Conservation (phyloP, 495 filamentous ascomycete genomes). For the Emericellopsis terricola region DNA sequence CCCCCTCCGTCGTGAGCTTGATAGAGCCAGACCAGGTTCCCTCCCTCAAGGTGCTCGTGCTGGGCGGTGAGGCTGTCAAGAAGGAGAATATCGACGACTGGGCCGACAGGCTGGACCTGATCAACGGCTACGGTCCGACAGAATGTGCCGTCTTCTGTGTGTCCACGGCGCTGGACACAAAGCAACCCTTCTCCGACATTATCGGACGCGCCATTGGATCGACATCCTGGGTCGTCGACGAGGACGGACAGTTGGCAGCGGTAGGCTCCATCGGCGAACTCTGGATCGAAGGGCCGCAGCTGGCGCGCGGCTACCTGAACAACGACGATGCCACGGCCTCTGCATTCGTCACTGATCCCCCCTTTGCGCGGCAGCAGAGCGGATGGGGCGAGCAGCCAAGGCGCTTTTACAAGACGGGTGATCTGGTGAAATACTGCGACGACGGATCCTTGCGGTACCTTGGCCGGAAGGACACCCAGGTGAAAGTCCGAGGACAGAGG, state of each 20-base stretch:
- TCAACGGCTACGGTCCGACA: conserved; percentile 23
- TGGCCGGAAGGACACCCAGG: conserved; percentile 43
- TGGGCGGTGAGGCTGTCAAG: conserved; percentile 36
- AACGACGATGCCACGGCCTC: conserved; percentile 21
- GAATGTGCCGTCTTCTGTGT: no score
- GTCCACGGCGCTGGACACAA: no score
- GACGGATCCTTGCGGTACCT: conserved; percentile 39
- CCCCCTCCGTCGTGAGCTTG: conserved; percentile 6
- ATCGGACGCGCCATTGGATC: no score
- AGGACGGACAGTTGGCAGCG: conserved; percentile 33
- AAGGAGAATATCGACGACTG: conserved; percentile 32
- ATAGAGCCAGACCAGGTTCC: conserved; percentile 13
- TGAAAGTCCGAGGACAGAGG: conserved; percentile 47
- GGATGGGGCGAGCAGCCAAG: no score
- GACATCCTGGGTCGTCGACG: conserved; percentile 46
- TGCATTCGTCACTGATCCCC: conserved; percentile 22
- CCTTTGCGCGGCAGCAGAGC: no score
- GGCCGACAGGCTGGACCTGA: conserved; percentile 25
- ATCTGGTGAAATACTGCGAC: conserved; percentile 39
- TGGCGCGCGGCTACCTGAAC: conserved; percentile 31
- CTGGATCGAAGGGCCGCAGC: conserved; percentile 36
- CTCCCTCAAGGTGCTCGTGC: conserved; percentile 25
- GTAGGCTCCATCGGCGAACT: conserved; percentile 43
- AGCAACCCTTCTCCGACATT: no score
- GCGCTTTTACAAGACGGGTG: conserved; percentile 59